These are phyloP conservation scores for Saturnispora galanensis DNA, from an alignment of 805 yeast species.

Conservation along the genomic window DNA sequence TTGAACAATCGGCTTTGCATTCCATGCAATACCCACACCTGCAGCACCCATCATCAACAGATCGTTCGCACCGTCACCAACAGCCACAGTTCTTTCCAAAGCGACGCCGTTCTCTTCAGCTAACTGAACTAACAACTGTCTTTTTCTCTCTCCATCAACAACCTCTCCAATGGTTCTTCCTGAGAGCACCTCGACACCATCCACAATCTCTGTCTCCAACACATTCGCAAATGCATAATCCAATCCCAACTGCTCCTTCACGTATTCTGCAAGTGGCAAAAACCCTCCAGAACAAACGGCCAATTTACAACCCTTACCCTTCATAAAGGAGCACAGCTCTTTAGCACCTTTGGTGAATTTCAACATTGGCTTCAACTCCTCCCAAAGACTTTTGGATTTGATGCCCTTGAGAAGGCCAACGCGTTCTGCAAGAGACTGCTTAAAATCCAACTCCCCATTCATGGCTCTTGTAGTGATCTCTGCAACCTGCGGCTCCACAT, in stretches of 20 bases:
- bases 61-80: constrained; percentile 98
- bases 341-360: constrained; percentile 77
- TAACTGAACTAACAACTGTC: constrained; percentile 54
- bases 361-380: constrained; percentile 60
- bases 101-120: constrained; percentile 47
- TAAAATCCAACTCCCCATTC: constrained; percentile 94
- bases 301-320: constrained; percentile 50
- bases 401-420: constrained; percentile 79
- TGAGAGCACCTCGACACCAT: constrained; percentile 39
- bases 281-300: constrained; percentile 96
- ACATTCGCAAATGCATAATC: constrained; percentile 88
- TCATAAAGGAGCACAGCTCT: constrained; percentile 57
- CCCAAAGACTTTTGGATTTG: constrained; percentile 63
- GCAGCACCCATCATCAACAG: constrained; percentile 84
- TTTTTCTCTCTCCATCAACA: constrained; percentile 82
- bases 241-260: constrained; percentile 55
- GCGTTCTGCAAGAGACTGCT: constrained; percentile 65
- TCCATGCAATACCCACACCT: constrained; percentile 95
- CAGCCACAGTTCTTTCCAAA: constrained; percentile 55
- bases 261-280: constrained; percentile 72
- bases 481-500: constrained; percentile 78
- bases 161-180: constrained; percentile 75
- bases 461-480: constrained; percentile 87
- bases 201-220: constrained; percentile 34
- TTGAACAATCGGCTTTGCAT: constrained; percentile 93